Percentiles rank a stretch among this genome's conserved stretches.
phyloP scores from a whole-genome alignment of 768 basidiomycete species.

The Leucosporidium scottii region DNA sequence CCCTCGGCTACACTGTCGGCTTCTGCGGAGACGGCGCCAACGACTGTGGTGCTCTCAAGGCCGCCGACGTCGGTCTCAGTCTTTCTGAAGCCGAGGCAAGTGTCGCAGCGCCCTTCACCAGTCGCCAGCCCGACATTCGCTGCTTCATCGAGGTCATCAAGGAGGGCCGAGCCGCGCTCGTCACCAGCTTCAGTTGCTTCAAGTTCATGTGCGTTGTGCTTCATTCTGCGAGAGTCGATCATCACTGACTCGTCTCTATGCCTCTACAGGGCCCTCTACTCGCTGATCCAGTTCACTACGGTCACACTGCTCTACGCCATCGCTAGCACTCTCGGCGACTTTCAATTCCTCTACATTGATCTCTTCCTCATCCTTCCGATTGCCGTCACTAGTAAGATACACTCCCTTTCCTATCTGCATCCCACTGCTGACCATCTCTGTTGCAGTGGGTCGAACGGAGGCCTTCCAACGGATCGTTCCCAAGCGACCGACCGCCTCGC shows the following conservation, averaged over 20 bases:
- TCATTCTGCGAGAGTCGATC: not conserved
- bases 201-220: slow-evolving; percentile 80
- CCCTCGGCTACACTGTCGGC: slow-evolving; percentile 87
- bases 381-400: slow-evolving; percentile 78
- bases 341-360: slow-evolving; percentile 97
- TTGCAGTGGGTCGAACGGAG: slow-evolving; percentile 83
- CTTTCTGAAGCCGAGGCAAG: slow-evolving; percentile 97
- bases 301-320: slow-evolving; percentile 93
- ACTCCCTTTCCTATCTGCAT: not conserved
- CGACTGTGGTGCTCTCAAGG: slow-evolving; percentile 96
- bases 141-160: slow-evolving; percentile 95
- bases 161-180: slow-evolving; percentile 89
- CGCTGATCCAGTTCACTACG: slow-evolving; percentile 97
- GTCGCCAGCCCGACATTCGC: slow-evolving; percentile 83
- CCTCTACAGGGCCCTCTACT: slow-evolving; percentile 79
- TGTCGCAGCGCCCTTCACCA: slow-evolving; percentile 95
- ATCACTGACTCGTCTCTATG: not conserved
- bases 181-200: slow-evolving; percentile 98
- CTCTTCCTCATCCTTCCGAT: slow-evolving; percentile 96
- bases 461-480: slow-evolving; percentile 79
- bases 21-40: slow-evolving; percentile 99
- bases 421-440: slow-evolving; percentile 3
- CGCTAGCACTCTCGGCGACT: slow-evolving; percentile 90
- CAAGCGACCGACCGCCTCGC: slow-evolving; percentile 86
- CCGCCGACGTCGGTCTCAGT: slow-evolving; percentile 94